A percentile compares a stretch with the other conserved stretches of the same genome.
Evolutionary conservation across 768 basidiomycete species (phyloP).

Genomic region (Dioszegia hungarica): DNA sequence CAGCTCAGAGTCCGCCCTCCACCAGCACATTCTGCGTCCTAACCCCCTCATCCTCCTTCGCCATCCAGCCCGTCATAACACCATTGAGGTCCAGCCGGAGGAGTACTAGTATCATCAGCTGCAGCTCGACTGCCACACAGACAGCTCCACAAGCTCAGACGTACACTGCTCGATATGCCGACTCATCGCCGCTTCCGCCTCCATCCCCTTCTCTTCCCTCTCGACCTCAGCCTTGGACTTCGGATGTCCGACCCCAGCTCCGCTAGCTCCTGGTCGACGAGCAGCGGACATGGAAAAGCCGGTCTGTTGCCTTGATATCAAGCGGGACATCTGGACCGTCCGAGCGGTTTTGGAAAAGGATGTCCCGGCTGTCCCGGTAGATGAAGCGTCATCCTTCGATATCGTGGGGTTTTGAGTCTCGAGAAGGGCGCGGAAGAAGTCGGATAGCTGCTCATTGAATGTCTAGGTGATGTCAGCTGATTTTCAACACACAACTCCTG

Average conservation of each 20-base stretch:
- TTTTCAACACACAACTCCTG: not conserved
- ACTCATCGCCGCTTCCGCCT: slow-evolving; percentile 66
- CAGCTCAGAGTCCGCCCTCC: slow-evolving; percentile 3
- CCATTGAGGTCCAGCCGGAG: slow-evolving; percentile 76
- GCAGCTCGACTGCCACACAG: too few relatives aligned
- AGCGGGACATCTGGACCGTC: slow-evolving; percentile 14
- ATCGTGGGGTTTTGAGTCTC: slow-evolving; percentile 68
- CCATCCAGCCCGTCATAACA: slow-evolving; percentile 26
- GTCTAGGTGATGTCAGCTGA: slow-evolving; percentile 52
- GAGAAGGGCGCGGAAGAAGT: slow-evolving; percentile 77
- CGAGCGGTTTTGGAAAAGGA: slow-evolving; percentile 27
- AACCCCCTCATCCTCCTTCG: slow-evolving; percentile 16
- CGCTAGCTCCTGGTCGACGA: slow-evolving; percentile 36
- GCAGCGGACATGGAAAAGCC: slow-evolving; percentile 10
- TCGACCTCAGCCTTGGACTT: slow-evolving; percentile 51
- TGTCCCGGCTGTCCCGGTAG: slow-evolving; percentile 2
- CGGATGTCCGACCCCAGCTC: too few relatives aligned
- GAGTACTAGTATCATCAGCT: slow-evolving; percentile 52
- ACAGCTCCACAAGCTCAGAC: too few relatives aligned
- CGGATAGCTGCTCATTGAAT: slow-evolving; percentile 61
- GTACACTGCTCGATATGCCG: slow-evolving; percentile 74
- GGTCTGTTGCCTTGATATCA: slow-evolving; percentile 22
- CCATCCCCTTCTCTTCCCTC: slow-evolving; percentile 50
- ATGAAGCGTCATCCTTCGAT: slow-evolving; percentile 65
- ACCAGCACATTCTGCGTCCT: slow-evolving; percentile 15